Evolutionary conservation across 345 rosid species (phyloP).

Genomic region (Mallotus nudiflorus): DNA sequence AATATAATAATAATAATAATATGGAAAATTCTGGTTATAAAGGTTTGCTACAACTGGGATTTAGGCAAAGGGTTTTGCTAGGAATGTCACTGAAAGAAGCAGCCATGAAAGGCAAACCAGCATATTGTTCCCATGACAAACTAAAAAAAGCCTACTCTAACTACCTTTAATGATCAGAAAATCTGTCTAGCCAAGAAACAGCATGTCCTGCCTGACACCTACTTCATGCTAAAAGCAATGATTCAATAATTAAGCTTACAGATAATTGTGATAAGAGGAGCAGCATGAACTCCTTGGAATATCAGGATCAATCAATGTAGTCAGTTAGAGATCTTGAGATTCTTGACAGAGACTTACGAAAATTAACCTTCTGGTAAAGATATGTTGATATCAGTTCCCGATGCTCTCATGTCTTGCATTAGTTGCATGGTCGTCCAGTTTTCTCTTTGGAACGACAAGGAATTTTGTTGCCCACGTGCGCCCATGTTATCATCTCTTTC

Average conservation of each 20-base stretch:
- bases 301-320: constrained; percentile 11
- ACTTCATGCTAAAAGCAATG: constrained; percentile 16
- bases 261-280: neutral
- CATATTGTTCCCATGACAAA: neutral
- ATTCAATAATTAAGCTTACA: constrained; percentile 16
- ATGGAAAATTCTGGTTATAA: too few species aligned
- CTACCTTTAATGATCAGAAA: constrained; percentile 13
- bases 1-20: too few species aligned
- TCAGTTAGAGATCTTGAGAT: constrained; percentile 30
- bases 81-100: neutral
- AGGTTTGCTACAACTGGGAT: neutral
- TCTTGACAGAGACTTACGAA: neutral
- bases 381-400: constrained; percentile 57
- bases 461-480: constrained; percentile 22
- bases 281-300: neutral
- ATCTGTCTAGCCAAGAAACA: neutral
- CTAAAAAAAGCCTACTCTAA: neutral
- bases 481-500: constrained; percentile 33
- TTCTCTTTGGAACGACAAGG: constrained; percentile 46
- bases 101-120: constrained; percentile 3
- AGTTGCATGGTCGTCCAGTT: constrained; percentile 53
- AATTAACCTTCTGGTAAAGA: constrained; percentile 47
- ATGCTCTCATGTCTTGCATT: constrained; percentile 44
- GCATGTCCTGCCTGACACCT: constrained; percentile 9
- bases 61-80: neutral